Base-by-base conservation (phyloP, 106 monocot species). In the Allium sativum region DNA sequence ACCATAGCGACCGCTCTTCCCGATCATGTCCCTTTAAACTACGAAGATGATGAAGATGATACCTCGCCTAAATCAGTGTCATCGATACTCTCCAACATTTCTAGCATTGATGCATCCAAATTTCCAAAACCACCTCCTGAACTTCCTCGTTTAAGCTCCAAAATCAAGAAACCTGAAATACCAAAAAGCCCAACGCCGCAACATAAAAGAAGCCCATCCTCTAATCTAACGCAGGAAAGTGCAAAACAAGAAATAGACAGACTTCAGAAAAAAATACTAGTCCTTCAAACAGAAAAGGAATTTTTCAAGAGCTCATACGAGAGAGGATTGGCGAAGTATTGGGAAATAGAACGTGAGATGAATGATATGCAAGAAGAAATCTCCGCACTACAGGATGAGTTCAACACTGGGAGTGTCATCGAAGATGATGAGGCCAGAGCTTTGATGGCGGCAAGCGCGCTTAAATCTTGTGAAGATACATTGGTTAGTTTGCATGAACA, bases 251-350 rank as follows among this genome's bases (percentile, higher is more conserved):
- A 69, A 21, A 69, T 75, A 0, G 75, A 75, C 12, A 62, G 57
- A 62, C 64, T 75, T 40, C 75, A 75, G 63, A 76, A 70, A 42
- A 57, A 21, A 14, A 76, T 76, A 12, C 65, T 76, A 0, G 51
- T 59, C 3, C 70, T 76, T 0, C 76, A 76, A 42, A 76, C 76
- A 1, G 76, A 76, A 58, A 76, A 65, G 57, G 76, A 76, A 44
- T 76, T 70, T 18, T 47, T 64, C 21, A 70, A 62, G 70, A 62
- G 76, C 40, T 65, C 70, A 7, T 70, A 76, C 12, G 64, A 76
- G 51, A 52, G 42, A 0, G 56, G 69, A 7, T 10, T 76, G 5
- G 18, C 58, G 14, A 68, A 68, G 75, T 75, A 63, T 50, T 64
- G 68, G 75, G 50, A 75, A 40, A 68, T 75, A 12, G 76, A 76